Conservation (phyloP, 495 filamentous ascomycete genomes). For the Chaetomium fimeti region DNA sequence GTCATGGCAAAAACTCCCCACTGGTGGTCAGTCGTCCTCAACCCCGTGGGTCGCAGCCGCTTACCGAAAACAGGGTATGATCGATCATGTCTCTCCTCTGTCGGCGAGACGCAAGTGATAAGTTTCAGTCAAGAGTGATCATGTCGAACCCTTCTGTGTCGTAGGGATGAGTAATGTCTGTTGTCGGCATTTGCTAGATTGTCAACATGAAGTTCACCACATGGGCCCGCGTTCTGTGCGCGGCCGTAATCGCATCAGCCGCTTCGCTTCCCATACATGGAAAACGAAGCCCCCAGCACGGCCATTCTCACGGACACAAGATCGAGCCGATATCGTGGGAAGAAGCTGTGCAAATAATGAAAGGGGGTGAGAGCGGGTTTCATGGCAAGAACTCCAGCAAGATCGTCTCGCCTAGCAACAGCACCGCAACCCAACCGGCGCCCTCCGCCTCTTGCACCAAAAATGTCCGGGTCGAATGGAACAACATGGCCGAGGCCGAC, state of each 20-base stretch:
- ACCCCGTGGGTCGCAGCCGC: background rate
- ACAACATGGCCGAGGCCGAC: background rate
- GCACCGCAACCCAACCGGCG: background rate
- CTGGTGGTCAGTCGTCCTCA: background rate
- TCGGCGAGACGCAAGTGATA: background rate
- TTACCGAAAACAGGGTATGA: background rate
- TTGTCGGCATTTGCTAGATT: background rate
- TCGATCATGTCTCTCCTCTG: background rate
- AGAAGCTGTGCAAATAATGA: slow-evolving; percentile 1
- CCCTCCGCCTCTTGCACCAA: background rate
- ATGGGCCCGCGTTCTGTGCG: background rate
- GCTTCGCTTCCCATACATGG: background rate
- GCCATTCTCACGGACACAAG: background rate
- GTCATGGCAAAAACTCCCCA: background rate
- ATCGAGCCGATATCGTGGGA: slow-evolving; percentile 3
- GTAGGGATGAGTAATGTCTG: background rate
- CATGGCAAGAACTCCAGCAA: background rate
- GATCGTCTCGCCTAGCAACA: background rate
- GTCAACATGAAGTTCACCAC: background rate
- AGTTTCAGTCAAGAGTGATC: background rate
- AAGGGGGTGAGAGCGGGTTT: background rate
- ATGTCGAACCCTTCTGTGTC: background rate
- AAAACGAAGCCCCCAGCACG: background rate
- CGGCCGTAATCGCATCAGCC: background rate
- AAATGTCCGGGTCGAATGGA: slow-evolving; percentile 3